Percentiles rank a stretch among this genome's conserved stretches.
Evolutionary conservation across 805 yeast genomes (phyloP).

Genomic region (Teunomyces stri): DNA sequence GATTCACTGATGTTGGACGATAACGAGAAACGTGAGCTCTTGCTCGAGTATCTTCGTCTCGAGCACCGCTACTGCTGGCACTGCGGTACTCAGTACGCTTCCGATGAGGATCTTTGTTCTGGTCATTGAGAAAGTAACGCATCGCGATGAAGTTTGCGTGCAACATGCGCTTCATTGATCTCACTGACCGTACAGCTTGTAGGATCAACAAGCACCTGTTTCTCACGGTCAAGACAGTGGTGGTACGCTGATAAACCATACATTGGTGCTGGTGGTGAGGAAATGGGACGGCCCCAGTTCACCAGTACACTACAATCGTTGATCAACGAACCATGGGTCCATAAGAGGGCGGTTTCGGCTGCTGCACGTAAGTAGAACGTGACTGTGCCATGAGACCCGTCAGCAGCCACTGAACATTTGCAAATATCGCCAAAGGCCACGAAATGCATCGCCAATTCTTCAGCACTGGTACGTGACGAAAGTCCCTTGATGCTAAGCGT

Average conservation of each 20-base stretch:
- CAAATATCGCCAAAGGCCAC: constrained; percentile 59
- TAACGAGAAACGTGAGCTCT: constrained; percentile 26
- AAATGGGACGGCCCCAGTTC: neutral
- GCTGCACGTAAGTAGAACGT: constrained; percentile 29
- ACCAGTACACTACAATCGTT: neutral
- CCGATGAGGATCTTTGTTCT: constrained; percentile 49
- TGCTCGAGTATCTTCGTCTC: constrained; percentile 39
- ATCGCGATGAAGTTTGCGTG: constrained; percentile 8
- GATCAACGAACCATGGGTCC: constrained; percentile 25
- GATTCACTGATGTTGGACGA: neutral
- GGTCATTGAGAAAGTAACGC: constrained; percentile 43
- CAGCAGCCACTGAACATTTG: constrained; percentile 19
- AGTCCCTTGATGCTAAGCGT: constrained; percentile 71
- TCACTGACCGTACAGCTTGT: constrained; percentile 11
- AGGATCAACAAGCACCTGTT: neutral
- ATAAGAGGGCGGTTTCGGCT: constrained; percentile 38
- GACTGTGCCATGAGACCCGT: constrained; percentile 21
- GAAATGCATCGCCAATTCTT: constrained; percentile 60
- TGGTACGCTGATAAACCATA: neutral
- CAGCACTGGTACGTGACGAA: constrained; percentile 54
- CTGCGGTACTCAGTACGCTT: constrained; percentile 45
- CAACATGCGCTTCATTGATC: constrained; percentile 17
- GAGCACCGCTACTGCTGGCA: constrained; percentile 46
- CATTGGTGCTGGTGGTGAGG: neutral
- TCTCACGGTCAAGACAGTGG: too few species aligned